Conservation (phyloP, 2,329 filamentous ascomycete genomes). For the Botryotinia calthae region DNA sequence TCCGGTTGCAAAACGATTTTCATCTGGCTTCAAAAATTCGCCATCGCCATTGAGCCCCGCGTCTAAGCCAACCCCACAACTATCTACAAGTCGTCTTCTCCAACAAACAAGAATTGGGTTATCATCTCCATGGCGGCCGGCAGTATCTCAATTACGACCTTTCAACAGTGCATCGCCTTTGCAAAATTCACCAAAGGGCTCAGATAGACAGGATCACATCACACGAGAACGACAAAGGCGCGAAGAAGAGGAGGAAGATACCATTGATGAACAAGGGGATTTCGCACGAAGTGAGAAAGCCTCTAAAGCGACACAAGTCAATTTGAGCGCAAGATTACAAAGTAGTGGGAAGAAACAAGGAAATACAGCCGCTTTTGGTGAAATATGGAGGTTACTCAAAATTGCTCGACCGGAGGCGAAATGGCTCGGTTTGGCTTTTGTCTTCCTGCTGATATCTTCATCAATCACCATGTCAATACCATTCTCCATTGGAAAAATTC, state of each 20-base stretch:
- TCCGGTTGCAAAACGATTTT: conserved; percentile 22
- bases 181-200: conserved; percentile 28
- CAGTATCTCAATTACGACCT: conserved; percentile 34
- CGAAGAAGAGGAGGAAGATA: conserved; percentile 45
- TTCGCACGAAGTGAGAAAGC: conserved; percentile 80
- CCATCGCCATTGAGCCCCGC: conserved; percentile 20
- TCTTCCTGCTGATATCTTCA: conserved; percentile 84
- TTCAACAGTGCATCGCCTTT: conserved; percentile 33
- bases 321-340: conserved; percentile 81
- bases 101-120: conserved; percentile 24
- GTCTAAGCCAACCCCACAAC: conserved; percentile 23
- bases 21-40: conserved; percentile 25
- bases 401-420: conserved; percentile 83
- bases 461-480: conserved; percentile 94
- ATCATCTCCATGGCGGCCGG: conserved; percentile 34
- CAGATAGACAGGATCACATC: conserved; percentile 38
- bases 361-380: conserved; percentile 61
- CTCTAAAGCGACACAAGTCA: conserved; percentile 80
- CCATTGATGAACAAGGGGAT: conserved; percentile 51
- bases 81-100: conserved; percentile 22
- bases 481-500: conserved; percentile 92
- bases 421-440: conserved; percentile 75
- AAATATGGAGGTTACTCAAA: conserved; percentile 83
- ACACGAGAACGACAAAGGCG: conserved; percentile 40
- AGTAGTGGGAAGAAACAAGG: conserved; percentile 64